A percentile compares a stretch with the other conserved stretches of the same genome.
These are phyloP conservation scores for Fennellomyces sp. DNA, from an alignment of 371 early-diverging fungal genomes.

Conservation along the genomic window DNA sequence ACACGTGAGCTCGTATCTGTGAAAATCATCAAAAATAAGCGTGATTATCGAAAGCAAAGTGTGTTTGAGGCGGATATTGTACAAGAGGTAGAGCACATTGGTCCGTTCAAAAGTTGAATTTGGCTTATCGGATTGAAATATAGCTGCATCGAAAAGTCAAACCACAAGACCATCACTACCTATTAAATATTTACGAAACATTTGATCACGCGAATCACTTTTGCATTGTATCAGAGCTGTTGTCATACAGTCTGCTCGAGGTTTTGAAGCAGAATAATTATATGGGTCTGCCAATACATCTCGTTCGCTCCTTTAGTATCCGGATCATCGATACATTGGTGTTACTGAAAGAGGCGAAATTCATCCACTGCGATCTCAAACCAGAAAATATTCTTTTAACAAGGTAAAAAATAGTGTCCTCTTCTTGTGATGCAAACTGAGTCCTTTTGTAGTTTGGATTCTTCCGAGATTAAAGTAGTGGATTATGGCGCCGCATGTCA, in stretches of 20 bases:
- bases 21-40: slow-evolving; percentile 96
- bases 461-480: slow-evolving; percentile 92
- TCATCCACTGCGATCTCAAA: slow-evolving; percentile 99
- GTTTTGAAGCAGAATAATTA: slow-evolving; percentile 90
- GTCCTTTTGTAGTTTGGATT: slow-evolving; percentile 53
- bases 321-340: slow-evolving; percentile 90
- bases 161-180: slow-evolving; percentile 76
- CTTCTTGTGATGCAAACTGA: background rate
- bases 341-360: slow-evolving; percentile 77
- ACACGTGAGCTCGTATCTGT: slow-evolving; percentile 91
- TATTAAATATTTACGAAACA: slow-evolving; percentile 78
- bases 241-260: slow-evolving; percentile 94
- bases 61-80: slow-evolving; percentile 92
- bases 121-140: background rate
- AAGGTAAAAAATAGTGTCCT: slow-evolving; percentile 51
- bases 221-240: slow-evolving; percentile 94
- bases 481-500: slow-evolving; percentile 98
- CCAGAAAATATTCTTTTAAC: slow-evolving; percentile 97
- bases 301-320: slow-evolving; percentile 81
- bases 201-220: slow-evolving; percentile 93
- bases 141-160: slow-evolving; percentile 77
- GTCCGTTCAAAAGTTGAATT: background rate
- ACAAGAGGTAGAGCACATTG: slow-evolving; percentile 55
- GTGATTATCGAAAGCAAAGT: slow-evolving; percentile 90
- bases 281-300: slow-evolving; percentile 82